A percentile compares a stretch with the other conserved stretches of the same genome.
Conservation (phyloP, 805 yeast genomes). For the Spathaspora gorwiae region DNA sequence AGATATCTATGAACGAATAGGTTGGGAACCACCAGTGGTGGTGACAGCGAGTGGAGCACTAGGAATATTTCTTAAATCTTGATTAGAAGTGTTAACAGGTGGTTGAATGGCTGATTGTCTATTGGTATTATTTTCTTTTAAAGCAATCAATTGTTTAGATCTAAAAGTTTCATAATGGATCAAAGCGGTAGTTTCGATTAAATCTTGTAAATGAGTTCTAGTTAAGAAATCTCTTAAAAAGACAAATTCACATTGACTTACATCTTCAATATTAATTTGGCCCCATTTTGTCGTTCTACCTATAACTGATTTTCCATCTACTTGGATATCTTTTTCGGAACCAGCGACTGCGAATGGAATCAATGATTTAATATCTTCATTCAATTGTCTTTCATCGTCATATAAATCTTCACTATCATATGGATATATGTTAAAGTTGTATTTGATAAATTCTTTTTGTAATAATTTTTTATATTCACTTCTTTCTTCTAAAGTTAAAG, state of each 20-base stretch:
- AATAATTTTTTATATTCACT: slow-evolving; percentile 67
- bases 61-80: slow-evolving; percentile 2
- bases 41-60: neutral
- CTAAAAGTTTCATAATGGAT: slow-evolving; percentile 91
- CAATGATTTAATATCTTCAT: slow-evolving; percentile 64
- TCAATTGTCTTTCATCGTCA: slow-evolving; percentile 69
- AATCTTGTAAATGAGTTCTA: slow-evolving; percentile 91
- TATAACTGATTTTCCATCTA: slow-evolving; percentile 75
- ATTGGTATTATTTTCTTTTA: slow-evolving; percentile 72
- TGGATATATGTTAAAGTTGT: slow-evolving; percentile 80
- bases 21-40: neutral
- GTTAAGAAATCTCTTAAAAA: slow-evolving; percentile 91
- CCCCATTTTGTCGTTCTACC: slow-evolving; percentile 97
- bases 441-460: slow-evolving; percentile 70
- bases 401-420: slow-evolving; percentile 65
- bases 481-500: slow-evolving; percentile 83
- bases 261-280: slow-evolving; percentile 86
- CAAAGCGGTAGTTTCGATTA: slow-evolving; percentile 85
- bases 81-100: neutral
- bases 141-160: slow-evolving; percentile 86
- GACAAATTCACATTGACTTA: slow-evolving; percentile 91
- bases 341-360: slow-evolving; percentile 96
- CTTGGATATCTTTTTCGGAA: slow-evolving; percentile 69
- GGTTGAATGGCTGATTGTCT: slow-evolving; percentile 18
- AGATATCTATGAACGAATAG: no score